These are phyloP conservation scores for Cadophora sp. DNA, from an alignment of 2,329 filamentous ascomycete genomes.

Conservation along the genomic window DNA sequence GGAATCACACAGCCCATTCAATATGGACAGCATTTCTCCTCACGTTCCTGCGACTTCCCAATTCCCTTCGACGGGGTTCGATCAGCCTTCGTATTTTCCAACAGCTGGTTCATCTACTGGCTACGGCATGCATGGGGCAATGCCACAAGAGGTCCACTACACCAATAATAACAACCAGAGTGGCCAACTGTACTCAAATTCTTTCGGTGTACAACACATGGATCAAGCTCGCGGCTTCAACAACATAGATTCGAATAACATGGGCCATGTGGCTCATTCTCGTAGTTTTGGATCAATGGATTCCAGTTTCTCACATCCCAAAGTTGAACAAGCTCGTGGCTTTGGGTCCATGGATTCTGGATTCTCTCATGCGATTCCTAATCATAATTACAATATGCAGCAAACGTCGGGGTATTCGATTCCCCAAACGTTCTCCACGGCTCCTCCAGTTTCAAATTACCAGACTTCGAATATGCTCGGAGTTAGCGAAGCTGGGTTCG, in stretches of 20 bases:
- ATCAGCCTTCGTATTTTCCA: slow-evolving; percentile 34
- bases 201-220: slow-evolving; percentile 33
- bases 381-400: slow-evolving; percentile 34
- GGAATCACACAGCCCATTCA: slow-evolving; percentile 40
- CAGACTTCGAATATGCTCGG: slow-evolving; percentile 37
- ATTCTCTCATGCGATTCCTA: slow-evolving; percentile 31
- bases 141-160: slow-evolving; percentile 32
- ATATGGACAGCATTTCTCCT: slow-evolving; percentile 39
- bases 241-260: slow-evolving; percentile 27
- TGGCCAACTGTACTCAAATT: slow-evolving; percentile 30
- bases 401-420: slow-evolving; percentile 35
- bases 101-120: slow-evolving; percentile 26
- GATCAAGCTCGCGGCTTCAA: slow-evolving; percentile 34
- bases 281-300: slow-evolving; percentile 34
- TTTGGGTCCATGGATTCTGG: slow-evolving; percentile 35
- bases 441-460: slow-evolving; percentile 38
- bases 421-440: slow-evolving; percentile 38
- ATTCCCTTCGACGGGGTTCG: slow-evolving; percentile 35
- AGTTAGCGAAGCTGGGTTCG: slow-evolving; percentile 35
- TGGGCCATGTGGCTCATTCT: slow-evolving; percentile 31
- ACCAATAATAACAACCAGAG: slow-evolving; percentile 23
- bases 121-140: slow-evolving; percentile 34
- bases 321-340: slow-evolving; percentile 34
- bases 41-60: slow-evolving; percentile 33
- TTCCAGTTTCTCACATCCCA: slow-evolving; percentile 32